A percentile compares a stretch with the other conserved stretches of the same genome.
Evolutionary conservation across 768 basidiomycete species (phyloP).

Genomic region (Omphalotus guepiniiformis): DNA sequence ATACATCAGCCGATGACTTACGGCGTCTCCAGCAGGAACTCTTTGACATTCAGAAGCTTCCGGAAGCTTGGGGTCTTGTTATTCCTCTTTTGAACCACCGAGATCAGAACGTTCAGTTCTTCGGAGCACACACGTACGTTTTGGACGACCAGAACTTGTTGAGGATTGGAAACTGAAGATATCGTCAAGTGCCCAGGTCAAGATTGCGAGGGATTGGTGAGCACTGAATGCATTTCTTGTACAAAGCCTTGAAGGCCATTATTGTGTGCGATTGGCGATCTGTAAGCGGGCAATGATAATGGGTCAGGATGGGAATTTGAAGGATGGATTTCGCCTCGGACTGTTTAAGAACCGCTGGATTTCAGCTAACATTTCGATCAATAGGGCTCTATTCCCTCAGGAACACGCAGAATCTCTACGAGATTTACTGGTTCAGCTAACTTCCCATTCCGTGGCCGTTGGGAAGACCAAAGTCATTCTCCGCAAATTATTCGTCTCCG

Average conservation of each 20-base stretch:
- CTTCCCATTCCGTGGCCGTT: constrained; percentile 57
- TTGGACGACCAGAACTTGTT: not conserved
- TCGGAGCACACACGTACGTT: constrained; percentile 78
- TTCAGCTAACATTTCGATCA: constrained; percentile 1
- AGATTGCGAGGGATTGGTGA: constrained; percentile 91
- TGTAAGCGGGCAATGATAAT: no score
- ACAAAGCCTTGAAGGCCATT: no score
- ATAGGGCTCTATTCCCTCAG: constrained; percentile 71
- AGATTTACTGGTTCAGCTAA: constrained; percentile 65
- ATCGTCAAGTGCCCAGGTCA: constrained; percentile 59
- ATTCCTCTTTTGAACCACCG: constrained; percentile 67
- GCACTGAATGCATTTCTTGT: no score
- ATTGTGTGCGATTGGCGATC: no score
- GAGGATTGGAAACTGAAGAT: not conserved
- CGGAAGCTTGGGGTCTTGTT: constrained; percentile 82
- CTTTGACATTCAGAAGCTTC: constrained; percentile 70
- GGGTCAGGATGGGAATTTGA: no score
- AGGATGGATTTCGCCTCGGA: no score
- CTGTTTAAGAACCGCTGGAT: no score
- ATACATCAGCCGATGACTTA: constrained; percentile 52
- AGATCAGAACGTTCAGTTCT: constrained; percentile 88
- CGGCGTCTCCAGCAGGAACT: constrained; percentile 66
- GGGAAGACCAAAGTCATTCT: constrained; percentile 67
- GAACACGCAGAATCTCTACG: constrained; percentile 57
- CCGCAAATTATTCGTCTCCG: constrained; percentile 84